Evolutionary conservation across 805 yeast species (phyloP), one percentile per base, ranked within the genome.

Genomic region (Candida yuanshanica): DNA sequence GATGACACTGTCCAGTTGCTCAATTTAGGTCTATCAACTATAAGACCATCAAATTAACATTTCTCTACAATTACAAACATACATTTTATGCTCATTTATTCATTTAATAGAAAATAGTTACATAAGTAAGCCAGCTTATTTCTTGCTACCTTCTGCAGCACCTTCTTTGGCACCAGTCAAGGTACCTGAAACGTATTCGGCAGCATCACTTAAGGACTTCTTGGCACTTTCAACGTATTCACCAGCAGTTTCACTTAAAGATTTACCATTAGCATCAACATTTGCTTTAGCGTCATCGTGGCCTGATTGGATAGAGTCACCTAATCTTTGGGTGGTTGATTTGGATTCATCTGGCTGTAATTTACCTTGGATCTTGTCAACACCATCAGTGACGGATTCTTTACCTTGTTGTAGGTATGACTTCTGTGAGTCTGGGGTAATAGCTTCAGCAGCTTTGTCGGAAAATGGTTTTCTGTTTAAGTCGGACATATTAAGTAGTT

Each of bases 401-500:
- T 83, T 82, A 51, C 80, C 81, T 67, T 83, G 69, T 57, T 84
- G 82, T 39, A 68, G 62, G 56, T 67, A 64, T 29, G 80, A 55
- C 69, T 88, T 88, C 64, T 82, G 74, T 43, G 75, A 64, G 48
- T 87, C 81, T 50, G 95, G 95, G 51, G 75, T 83, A 33, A 82
- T 45, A 33, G 74, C 57, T 71, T 87, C 95, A 40, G 73, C 43
- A 52, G 75, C 66, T 66, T 86, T 84, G 62, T 82, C 83, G 50
- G 79, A 52, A 59, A 87, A 73, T 61, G 75, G 68, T 70, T 88
- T 87, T 82, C 95, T 83, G 56, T 83, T 86, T 47, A 73, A 59
- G 67, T 67, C 72, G 43, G 72, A 66, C 72, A 68, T 68, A 48
- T 29, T 60, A 23, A 26, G 23, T 33, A 14, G 22, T 22, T 31